Evolutionary conservation across 2,329 filamentous ascomycete genomes (phyloP), one percentile per base, ranked within the genome.

Genomic region (Verticillium klebahnii): DNA sequence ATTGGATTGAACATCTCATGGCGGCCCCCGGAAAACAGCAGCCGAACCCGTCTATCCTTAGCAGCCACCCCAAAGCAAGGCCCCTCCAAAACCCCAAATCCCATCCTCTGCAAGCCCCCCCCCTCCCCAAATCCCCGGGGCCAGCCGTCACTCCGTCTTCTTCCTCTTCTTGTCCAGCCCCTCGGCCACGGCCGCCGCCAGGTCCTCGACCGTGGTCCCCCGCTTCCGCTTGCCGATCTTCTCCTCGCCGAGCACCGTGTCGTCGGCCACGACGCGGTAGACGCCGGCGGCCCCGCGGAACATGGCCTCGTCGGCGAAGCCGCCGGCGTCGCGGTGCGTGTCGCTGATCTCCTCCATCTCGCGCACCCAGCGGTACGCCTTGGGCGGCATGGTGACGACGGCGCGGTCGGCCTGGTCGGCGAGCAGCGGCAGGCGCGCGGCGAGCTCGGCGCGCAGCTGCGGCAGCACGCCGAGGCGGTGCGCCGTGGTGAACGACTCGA

Each of bases 331-430:
- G 7, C 75, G 75, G 71, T 91, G 88, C 3, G 88, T 90, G 62
- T 82, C 77, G 4, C 83, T 85, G 69, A 93, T 92, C 78, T 93
- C 86, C 67, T 87, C 82, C 90, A 93, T 92, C 78, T 93, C 90
- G 37, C 81, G 78, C 0, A 91, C 87, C 89, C 90, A 93, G 12
- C 90, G 79, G 72, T 92, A 92, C 19, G 90, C 90, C 75, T 93
- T 93, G 8, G 86, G 85, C 29, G 89, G 81, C 83, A 92, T 90
- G 15, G 73, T 77, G 4, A 82, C 77, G 9, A 91, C 76, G 2
- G 81, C 76, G 36, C 71, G 77, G 67, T 85, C 80, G 0, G 80
- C 84, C 58, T 74, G 70, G 31, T 75, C 71, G 15, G 79, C 77
- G 39, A 78, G 74, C 2, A 69, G 70, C 0, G 88, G 85, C 57